Conservation (phyloP, 164 flowering plant genomes). For the Stephania yunnanensis region DNA sequence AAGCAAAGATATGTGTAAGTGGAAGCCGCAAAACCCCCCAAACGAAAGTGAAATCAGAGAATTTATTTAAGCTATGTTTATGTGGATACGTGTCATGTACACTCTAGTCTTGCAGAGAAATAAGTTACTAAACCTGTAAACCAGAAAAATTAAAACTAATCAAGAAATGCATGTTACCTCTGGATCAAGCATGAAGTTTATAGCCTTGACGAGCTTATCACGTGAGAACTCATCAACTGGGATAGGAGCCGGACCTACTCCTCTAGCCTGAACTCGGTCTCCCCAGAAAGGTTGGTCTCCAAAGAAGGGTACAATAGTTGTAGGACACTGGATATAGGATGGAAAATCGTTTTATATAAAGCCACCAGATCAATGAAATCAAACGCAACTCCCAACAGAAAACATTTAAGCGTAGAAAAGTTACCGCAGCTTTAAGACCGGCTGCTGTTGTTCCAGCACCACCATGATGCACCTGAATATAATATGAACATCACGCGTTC, state of each 20-base stretch:
- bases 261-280: constrained; percentile 88
- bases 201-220: constrained; percentile 65
- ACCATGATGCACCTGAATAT: constrained; percentile 88
- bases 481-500: neutral
- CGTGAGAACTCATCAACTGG: constrained; percentile 87
- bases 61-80: neutral
- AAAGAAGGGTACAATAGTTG: constrained; percentile 89
- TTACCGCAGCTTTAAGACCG: constrained; percentile 93
- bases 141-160: neutral
- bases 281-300: constrained; percentile 99
- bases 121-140: neutral
- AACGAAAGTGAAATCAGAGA: neutral
- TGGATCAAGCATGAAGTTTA: constrained; percentile 78
- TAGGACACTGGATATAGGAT: constrained; percentile 64
- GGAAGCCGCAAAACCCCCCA: neutral
- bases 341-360: constrained; percentile 1
- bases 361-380: neutral
- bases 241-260: constrained; percentile 93
- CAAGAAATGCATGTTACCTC: constrained; percentile 37
- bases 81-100: neutral
- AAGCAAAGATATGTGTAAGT: neutral
- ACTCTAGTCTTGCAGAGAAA: neutral
- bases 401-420: neutral
- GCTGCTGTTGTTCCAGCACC: constrained; percentile 99
- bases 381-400: neutral